Base-by-base conservation (phyloP, 2,329 filamentous ascomycete genomes). In the Trichoderma lentiforme region DNA sequence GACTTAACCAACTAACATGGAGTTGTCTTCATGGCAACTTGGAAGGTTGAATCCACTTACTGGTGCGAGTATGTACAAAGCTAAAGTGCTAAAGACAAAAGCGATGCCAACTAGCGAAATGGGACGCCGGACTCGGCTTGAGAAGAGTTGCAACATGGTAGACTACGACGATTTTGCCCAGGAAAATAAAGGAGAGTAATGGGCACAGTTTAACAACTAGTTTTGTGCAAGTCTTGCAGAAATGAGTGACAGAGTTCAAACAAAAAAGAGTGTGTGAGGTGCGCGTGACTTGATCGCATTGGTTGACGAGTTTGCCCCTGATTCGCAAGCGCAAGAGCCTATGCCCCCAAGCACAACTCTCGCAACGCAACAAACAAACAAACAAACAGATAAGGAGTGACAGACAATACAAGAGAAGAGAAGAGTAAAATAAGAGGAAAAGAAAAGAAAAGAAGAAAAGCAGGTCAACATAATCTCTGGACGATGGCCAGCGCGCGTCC, bases 81-180 rank as follows among this genome's bases (percentile, higher is more conserved):
- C 30, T 3, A 76, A n/a, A 21, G 71, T 72, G 32, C 70, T 71
- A 26, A 75, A 71, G 6, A 74, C 32, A 28, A 74, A 73, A 18
- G 67, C 67, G 3, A 67, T 36, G 18, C 21, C 36, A 4, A 73
- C 64, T 7, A 71, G 28, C 21, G 34, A 28, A 43, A 61, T 12
- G n/a, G 67, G 51, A 11, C 73, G 58, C 53, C 73, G 60, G 3
- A 28, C 9, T 3, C 60, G 61, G 15, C 26, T 14, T n/a, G 39
- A 15, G 14, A 58, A 24, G 15, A 66, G 24, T 26, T 65, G 30
- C 26, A 66, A 51, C 69, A 71, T 71, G 14, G 14, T 24, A 5
- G 30, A n/a, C 3, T 1, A 24, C 1, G 11, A 24, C 2, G n/a
- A 32, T 1, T 47, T 9, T n/a, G 61, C 21, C 61, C 15, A 18